phyloP scores from a whole-genome alignment of 129 eudicot genomes.

The Flaveria robusta region DNA sequence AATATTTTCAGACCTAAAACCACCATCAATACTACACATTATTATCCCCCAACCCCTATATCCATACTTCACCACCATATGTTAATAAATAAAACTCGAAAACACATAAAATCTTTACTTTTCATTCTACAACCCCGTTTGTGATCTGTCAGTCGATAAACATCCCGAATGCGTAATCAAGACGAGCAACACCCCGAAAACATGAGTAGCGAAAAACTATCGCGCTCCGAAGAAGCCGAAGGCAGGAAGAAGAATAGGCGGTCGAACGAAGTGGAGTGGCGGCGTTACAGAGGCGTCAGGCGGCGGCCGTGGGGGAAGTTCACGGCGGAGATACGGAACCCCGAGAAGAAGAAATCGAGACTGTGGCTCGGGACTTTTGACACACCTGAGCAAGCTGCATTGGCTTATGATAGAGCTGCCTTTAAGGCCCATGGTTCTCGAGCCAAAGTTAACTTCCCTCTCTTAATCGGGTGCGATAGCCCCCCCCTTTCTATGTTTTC shows the following conservation, averaged over 20 bases:
- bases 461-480: constrained; percentile 28
- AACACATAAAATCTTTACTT: constrained; percentile 23
- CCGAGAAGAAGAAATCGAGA: constrained; percentile 42
- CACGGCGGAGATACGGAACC: constrained; percentile 46
- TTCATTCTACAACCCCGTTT: too few species aligned
- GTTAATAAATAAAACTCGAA: neutral
- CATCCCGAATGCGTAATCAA: constrained; percentile 6
- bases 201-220: too few species aligned
- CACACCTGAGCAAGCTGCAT: constrained; percentile 43
- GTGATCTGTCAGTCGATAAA: constrained; percentile 15
- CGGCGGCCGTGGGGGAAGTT: constrained; percentile 48
- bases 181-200: neutral
- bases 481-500: constrained; percentile 12
- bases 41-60: too few species aligned
- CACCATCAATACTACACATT: neutral
- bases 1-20: constrained; percentile 8
- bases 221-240: neutral
- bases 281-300: constrained; percentile 43
- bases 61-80: too few species aligned
- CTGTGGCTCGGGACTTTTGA: constrained; percentile 45
- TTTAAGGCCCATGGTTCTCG: constrained; percentile 44
- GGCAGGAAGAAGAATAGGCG: constrained; percentile 17
- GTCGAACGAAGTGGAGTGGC: constrained; percentile 26
- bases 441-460: constrained; percentile 44
- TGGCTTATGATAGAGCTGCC: constrained; percentile 43